Conservation (phyloP, 2,329 filamentous ascomycete species). For the Cadophora malorum region DNA sequence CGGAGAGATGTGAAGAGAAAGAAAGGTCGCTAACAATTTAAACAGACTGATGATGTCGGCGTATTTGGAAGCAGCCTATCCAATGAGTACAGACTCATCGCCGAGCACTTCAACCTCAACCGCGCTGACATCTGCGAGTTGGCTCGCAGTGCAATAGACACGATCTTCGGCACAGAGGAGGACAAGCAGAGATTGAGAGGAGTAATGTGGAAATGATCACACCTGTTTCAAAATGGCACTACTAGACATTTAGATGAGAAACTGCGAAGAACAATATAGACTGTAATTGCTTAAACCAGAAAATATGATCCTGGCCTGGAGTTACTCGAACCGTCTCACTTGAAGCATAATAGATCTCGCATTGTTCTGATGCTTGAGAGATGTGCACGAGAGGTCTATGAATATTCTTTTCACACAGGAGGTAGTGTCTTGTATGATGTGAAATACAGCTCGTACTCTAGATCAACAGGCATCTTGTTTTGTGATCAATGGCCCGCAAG, state of each 20-base stretch:
- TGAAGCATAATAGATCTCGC: not conserved
- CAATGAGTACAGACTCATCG: slow-evolving; percentile 77
- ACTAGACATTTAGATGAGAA: not conserved
- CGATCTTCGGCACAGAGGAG: slow-evolving; percentile 69
- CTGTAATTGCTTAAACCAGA: not conserved
- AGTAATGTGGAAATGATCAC: slow-evolving; percentile 53
- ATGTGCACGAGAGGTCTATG: not conserved
- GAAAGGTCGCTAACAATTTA: not conserved
- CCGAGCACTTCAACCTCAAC: slow-evolving; percentile 69
- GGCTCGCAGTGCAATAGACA: slow-evolving; percentile 64
- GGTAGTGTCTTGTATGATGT: not conserved
- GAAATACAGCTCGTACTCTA: not conserved
- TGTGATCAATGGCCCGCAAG: not conserved
- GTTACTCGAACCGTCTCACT: not conserved
- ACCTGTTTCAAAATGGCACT: too few relatives aligned
- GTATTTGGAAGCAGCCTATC: slow-evolving; percentile 79
- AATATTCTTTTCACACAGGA: not conserved
- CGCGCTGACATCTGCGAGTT: slow-evolving; percentile 57
- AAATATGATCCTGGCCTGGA: not conserved
- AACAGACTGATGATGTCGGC: slow-evolving; percentile 83
- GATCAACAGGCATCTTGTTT: not conserved
- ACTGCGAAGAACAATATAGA: not conserved
- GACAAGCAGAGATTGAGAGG: slow-evolving; percentile 64
- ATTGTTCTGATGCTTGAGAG: not conserved
- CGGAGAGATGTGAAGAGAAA: not conserved